Evolutionary conservation across 2,329 filamentous ascomycete species (phyloP).

Genomic region (Aspergillus hortae): DNA sequence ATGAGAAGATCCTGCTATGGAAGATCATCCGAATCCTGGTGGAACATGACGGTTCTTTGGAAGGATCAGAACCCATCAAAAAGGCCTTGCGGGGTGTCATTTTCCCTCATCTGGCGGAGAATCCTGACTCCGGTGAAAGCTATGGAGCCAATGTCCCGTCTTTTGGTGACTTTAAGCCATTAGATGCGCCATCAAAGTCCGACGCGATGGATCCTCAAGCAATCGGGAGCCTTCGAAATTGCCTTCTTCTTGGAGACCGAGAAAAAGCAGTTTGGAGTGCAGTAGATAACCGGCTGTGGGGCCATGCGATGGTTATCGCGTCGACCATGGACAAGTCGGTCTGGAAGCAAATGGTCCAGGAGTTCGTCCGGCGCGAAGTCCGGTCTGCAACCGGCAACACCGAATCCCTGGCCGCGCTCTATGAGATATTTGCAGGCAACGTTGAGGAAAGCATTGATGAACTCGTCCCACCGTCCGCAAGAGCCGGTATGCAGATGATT

Average conservation of each 20-base stretch:
- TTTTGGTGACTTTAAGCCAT: constrained; percentile 38
- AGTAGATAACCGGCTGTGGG: constrained; percentile 91
- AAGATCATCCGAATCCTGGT: constrained; percentile 78
- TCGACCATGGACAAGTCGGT: constrained; percentile 68
- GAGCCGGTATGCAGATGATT: constrained; percentile 87
- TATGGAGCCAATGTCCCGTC: constrained; percentile 20
- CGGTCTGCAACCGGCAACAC: constrained; percentile 75
- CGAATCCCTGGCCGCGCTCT: constrained; percentile 84
- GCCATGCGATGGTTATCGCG: constrained; percentile 89
- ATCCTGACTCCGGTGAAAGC: constrained; percentile 23
- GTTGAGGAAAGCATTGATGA: constrained; percentile 93
- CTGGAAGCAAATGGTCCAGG: constrained; percentile 90
- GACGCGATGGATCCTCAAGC: constrained; percentile 68
- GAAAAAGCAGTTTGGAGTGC: constrained; percentile 92
- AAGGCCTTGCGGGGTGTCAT: constrained; percentile 73
- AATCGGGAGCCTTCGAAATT: constrained; percentile 68
- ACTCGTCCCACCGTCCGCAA: constrained; percentile 85
- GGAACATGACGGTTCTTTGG: constrained; percentile 79
- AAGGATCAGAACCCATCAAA: constrained; percentile 68
- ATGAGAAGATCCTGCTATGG: constrained; percentile 83
- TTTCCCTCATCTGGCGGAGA: constrained; percentile 53
- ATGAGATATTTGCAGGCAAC: constrained; percentile 91
- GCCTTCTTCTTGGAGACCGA: constrained; percentile 74
- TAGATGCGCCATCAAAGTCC: constrained; percentile 43
- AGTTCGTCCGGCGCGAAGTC: constrained; percentile 93